Evolutionary conservation across 2,329 filamentous ascomycete genomes (phyloP).

Genomic region (Venturia nashicola): DNA sequence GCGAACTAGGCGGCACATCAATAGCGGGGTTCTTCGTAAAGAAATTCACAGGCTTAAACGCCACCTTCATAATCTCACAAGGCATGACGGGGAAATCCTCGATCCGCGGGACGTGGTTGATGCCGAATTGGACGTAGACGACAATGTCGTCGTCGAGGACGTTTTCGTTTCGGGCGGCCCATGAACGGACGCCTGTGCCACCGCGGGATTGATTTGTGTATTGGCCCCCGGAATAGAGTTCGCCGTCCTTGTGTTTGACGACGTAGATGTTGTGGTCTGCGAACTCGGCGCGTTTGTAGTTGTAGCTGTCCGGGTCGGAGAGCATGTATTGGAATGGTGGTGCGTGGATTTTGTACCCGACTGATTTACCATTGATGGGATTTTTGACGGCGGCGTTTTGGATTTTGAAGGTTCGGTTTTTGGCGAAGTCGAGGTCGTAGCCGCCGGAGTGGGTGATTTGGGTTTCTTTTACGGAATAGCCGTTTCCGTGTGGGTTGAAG

Average conservation of each 20-base stretch:
- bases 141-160: conserved; percentile 46
- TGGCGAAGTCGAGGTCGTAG: conserved; percentile 34
- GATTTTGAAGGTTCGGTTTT: conserved; percentile 37
- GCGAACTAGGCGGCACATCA: conserved; percentile 43
- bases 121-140: conserved; percentile 44
- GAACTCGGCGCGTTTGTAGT: conserved; percentile 47
- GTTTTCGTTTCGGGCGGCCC: conserved; percentile 39
- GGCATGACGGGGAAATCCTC: conserved; percentile 51
- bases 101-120: conserved; percentile 43
- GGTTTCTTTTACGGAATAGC: conserved; percentile 35
- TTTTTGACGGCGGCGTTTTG: conserved; percentile 33
- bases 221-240: conserved; percentile 47
- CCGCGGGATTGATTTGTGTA: conserved; percentile 49
- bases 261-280: conserved; percentile 48
- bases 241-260: conserved; percentile 43
- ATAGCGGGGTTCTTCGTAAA: conserved; percentile 46
- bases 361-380: conserved; percentile 34
- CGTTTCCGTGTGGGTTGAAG: conserved; percentile 43
- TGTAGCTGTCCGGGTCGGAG: conserved; percentile 39
- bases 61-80: conserved; percentile 43
- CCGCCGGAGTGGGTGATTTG: conserved; percentile 35
- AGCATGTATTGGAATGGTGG: conserved; percentile 39
- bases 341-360: conserved; percentile 38
- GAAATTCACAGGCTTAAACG: conserved; percentile 47
- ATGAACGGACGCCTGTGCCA: conserved; percentile 33